Evolutionary conservation across 2,329 filamentous ascomycete genomes (phyloP).

Genomic region (Colletotrichum trifolii): DNA sequence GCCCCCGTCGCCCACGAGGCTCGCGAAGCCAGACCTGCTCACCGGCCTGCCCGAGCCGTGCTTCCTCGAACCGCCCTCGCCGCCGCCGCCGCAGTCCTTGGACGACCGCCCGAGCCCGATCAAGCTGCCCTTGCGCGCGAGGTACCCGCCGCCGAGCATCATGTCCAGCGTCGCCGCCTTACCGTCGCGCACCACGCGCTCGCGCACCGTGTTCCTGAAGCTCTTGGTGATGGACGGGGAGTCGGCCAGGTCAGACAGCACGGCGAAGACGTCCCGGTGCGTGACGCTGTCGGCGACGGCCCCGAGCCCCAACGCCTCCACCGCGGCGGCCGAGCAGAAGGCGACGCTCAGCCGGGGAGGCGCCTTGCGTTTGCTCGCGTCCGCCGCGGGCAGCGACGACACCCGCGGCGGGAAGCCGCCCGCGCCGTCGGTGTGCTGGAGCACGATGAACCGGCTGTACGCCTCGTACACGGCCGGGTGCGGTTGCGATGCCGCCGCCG

Average conservation of each 20-base stretch:
- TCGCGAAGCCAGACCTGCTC: slow-evolving; percentile 32
- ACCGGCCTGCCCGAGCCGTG: slow-evolving; percentile 4
- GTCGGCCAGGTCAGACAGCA: slow-evolving; percentile 61
- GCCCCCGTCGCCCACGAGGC: slow-evolving; percentile 27
- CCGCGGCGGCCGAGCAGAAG: slow-evolving; percentile 59
- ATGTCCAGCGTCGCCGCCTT: slow-evolving; percentile 48
- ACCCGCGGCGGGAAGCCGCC: slow-evolving; percentile 37
- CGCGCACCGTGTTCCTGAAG: slow-evolving; percentile 57
- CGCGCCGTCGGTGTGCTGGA: slow-evolving; percentile 42
- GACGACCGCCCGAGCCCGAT: slow-evolving; percentile 30
- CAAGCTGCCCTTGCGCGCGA: slow-evolving; percentile 34
- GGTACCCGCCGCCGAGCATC: slow-evolving; percentile 28
- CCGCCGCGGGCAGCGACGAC: slow-evolving; percentile 31
- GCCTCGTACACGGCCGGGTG: slow-evolving; percentile 38
- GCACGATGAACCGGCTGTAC: slow-evolving; percentile 47
- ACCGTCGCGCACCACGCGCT: slow-evolving; percentile 50
- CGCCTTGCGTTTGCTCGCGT: slow-evolving; percentile 41
- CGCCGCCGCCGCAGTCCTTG: slow-evolving; percentile 21
- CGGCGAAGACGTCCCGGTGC: slow-evolving; percentile 64
- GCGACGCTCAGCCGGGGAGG: slow-evolving; percentile 51
- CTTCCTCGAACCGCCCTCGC: slow-evolving; percentile 15
- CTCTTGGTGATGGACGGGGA: slow-evolving; percentile 55
- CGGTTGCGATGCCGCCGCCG: slow-evolving; percentile 16
- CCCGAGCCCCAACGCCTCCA: slow-evolving; percentile 57
- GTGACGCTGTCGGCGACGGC: slow-evolving; percentile 46